A percentile compares a stretch with the other conserved stretches of the same genome.
phyloP scores from a whole-genome alignment of 257 asterid species.

The Datura wrightii region DNA sequence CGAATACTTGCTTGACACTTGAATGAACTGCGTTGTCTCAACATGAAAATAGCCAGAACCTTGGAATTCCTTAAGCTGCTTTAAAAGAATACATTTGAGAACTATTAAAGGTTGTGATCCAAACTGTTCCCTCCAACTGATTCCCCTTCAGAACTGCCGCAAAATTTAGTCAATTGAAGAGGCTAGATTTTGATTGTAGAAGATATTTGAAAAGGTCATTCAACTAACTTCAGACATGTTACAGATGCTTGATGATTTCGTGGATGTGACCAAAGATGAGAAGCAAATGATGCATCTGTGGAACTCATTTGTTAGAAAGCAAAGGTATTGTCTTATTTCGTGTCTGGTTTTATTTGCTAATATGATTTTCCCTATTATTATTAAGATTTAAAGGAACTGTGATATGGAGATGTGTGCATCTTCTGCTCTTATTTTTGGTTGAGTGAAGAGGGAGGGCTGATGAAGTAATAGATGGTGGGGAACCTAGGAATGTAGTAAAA shows the following conservation, averaged over 20 bases:
- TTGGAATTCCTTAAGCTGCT: not conserved
- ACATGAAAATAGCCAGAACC: constrained; percentile 4
- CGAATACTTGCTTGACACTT: not conserved
- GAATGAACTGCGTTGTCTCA: not conserved
- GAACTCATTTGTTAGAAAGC: constrained; percentile 97
- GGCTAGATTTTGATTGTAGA: constrained; percentile 3
- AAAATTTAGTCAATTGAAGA: constrained; percentile 6
- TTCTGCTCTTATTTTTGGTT: constrained; percentile 5
- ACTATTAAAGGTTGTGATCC: constrained; percentile 1
- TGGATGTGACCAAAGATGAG: constrained; percentile 95
- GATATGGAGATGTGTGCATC: constrained; percentile 10
- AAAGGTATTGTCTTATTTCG: constrained; percentile 58
- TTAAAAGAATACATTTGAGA: not conserved
- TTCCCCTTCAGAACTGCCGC: not conserved
- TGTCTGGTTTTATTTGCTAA: constrained; percentile 25
- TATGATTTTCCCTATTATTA: constrained; percentile 8
- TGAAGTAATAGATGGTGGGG: constrained; percentile 9
- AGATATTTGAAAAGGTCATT: not conserved
- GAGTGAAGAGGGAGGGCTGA: constrained; percentile 16
- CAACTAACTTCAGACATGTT: constrained; percentile 26
- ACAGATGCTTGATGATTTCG: constrained; percentile 99
- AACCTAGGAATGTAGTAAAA: not conserved
- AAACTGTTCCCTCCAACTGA: not conserved
- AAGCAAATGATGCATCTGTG: constrained; percentile 97
- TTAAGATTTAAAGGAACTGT: constrained; percentile 25